These are phyloP conservation scores for Medicago truncatula DNA, from an alignment of 306 rosid species.

Conservation along the genomic window MtrunA17r5.0-ANR NC_053042.1:3116501-3117000, in stretches of 20 bases:
- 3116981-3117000: not conserved
- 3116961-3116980: conserved; percentile 14
- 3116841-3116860: conserved; percentile 58
- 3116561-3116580: too few relatives aligned
- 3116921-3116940: conserved; percentile 67
- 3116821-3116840: conserved; percentile 67
- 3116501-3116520: too few relatives aligned
- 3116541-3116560: too few relatives aligned
- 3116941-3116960: conserved; percentile 49
- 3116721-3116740: conserved; percentile 81
- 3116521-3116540: too few relatives aligned
- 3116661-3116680: not conserved
- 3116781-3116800: conserved; percentile 45
- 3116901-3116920: conserved; percentile 48
- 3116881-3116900: conserved; percentile 39
- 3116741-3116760: conserved; percentile 57
- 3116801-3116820: conserved; percentile 54
- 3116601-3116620: not conserved
- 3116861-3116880: conserved; percentile 40
- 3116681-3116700: conserved; percentile 68
- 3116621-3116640: not conserved
- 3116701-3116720: conserved; percentile 78
- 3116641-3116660: not conserved
- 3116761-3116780: conserved; percentile 41
- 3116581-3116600: too few relatives aligned